Base-by-base conservation (phyloP, 331 rosid genomes). In the Acacia pycnantha region DNA sequence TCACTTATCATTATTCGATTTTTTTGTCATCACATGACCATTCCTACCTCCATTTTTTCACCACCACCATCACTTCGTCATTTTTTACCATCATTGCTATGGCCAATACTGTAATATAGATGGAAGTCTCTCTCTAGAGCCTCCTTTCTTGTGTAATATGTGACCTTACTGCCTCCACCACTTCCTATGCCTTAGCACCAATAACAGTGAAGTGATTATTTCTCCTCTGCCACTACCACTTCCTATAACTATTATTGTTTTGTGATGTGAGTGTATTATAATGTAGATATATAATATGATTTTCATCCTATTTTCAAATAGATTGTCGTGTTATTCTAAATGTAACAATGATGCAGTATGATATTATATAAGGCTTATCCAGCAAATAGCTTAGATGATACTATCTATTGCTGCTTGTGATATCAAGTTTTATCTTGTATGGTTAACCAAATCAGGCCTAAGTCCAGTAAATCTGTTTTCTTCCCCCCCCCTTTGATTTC, bases 401-500 rank as follows among this genome's bases (percentile, higher is more conserved):
- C 14, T 18, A 18, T 16, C 43, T 33, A 18, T 8, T 31, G 24
- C 22, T 31, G 11, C 46, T 65, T 31, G 19, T 31, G 44, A 9
- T 33, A 15, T 65, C 6, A 31, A 16, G 44, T 31, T 33, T 31
- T 65, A 65, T 65, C 44, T 1, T 65, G 41, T 33, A 16, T 18
- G 44, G 71, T 33, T 41, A 11, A 18, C 24, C 13, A 31, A 31
- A 16, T 31, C 24, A 19, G 24, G 43, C 71, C 26, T 68, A 59
- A 82, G 80, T 62, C n/a, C 62, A 64, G 61, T 64, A 67, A 56
- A 80, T 31, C 1, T 16, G 24, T 51, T 65, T 70, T 74, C 40
- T 81, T 79, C 71, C 76, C 41, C 73, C 26, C 19, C 35, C 40
- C 51, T 77, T 81, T 79, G 78, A 67, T 70, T 64, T 85, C 73